A percentile compares a stretch with the other conserved stretches of the same genome.
Evolutionary conservation across 73 alveolate genomes (phyloP).

Genomic region (Loxodes magnus): DNA sequence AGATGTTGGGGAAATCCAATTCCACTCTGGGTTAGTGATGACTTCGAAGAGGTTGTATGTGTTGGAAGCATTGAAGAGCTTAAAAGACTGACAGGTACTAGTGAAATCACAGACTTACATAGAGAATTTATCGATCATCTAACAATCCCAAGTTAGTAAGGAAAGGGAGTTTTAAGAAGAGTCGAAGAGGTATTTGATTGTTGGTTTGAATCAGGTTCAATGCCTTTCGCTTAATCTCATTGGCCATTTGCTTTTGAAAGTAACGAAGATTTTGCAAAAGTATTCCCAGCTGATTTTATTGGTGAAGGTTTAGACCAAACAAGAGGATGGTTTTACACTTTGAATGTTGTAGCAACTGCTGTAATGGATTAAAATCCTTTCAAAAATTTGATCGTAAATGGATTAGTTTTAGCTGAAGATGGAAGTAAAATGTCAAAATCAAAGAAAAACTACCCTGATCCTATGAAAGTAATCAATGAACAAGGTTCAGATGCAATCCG

Average conservation of each 20-base stretch:
- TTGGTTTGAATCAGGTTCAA: slow-evolving; percentile 99
- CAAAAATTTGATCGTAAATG: slow-evolving; percentile 97
- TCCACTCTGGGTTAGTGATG: slow-evolving; percentile 99
- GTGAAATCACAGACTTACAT: slow-evolving; percentile 87
- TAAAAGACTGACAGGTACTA: slow-evolving; percentile 77
- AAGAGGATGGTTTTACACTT: slow-evolving; percentile 98
- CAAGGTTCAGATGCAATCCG: slow-evolving; percentile 94
- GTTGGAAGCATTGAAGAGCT: slow-evolving; percentile 98
- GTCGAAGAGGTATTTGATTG: slow-evolving; percentile 98
- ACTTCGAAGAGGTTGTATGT: slow-evolving; percentile 90
- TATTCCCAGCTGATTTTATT: slow-evolving; percentile 99
- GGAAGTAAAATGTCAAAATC: slow-evolving; percentile 98
- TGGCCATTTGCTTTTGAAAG: slow-evolving; percentile 79
- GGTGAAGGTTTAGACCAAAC: slow-evolving; percentile 99
- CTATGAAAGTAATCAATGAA: slow-evolving; percentile 58
- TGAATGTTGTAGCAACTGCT: slow-evolving; percentile 92
- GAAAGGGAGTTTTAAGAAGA: slow-evolving; percentile 95
- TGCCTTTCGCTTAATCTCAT: slow-evolving; percentile 96
- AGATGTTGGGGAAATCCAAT: slow-evolving; percentile 99
- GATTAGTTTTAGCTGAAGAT: slow-evolving; percentile 78
- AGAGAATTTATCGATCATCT: slow-evolving; percentile 89
- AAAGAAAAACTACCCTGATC: slow-evolving; percentile 96
- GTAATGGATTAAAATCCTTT: slow-evolving; percentile 85
- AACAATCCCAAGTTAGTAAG: slow-evolving; percentile 96
- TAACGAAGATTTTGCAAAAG: slow-evolving; percentile 78